Conservation (phyloP, 306 rosid genomes). For the Coriaria nepalensis region DNA sequence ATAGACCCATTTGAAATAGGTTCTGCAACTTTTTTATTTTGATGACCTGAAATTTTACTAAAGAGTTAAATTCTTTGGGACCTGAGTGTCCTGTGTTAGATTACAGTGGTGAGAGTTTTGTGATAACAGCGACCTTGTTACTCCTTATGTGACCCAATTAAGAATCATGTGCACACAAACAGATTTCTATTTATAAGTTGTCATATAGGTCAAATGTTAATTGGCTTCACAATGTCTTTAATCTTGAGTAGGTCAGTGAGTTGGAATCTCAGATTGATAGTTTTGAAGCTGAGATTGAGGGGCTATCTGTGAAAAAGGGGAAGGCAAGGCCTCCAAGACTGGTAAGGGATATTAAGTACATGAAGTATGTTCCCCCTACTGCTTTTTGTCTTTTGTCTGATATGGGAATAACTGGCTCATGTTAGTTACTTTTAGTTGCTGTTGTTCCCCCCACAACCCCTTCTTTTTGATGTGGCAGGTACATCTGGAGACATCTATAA, state of each 20-base stretch:
- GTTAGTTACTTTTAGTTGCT: no score
- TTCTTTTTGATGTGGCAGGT: constrained; percentile 29
- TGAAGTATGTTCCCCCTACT: constrained; percentile 14
- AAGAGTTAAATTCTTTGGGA: no score
- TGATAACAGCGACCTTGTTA: no score
- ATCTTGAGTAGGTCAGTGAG: constrained; percentile 62
- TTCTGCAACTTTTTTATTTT: no score
- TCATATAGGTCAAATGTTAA: constrained; percentile 10
- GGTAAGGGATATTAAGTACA: constrained; percentile 39
- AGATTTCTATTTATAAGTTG: background rate
- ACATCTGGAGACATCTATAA: constrained; percentile 81
- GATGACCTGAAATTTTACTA: no score
- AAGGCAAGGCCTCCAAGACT: constrained; percentile 81
- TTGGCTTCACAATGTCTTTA: constrained; percentile 6
- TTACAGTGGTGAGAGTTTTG: no score
- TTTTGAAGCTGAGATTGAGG: constrained; percentile 97
- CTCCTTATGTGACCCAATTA: no score
- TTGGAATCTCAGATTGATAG: constrained; percentile 87
- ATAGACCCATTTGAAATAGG: no score
- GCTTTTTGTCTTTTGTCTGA: background rate
- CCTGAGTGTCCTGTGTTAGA: no score
- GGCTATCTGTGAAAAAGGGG: constrained; percentile 84
- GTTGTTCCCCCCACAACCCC: no score
- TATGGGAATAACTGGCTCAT: background rate
- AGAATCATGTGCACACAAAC: background rate